Base-by-base conservation (phyloP, 495 filamentous ascomycete genomes). In the Rhizodiscina lignyota region DNA sequence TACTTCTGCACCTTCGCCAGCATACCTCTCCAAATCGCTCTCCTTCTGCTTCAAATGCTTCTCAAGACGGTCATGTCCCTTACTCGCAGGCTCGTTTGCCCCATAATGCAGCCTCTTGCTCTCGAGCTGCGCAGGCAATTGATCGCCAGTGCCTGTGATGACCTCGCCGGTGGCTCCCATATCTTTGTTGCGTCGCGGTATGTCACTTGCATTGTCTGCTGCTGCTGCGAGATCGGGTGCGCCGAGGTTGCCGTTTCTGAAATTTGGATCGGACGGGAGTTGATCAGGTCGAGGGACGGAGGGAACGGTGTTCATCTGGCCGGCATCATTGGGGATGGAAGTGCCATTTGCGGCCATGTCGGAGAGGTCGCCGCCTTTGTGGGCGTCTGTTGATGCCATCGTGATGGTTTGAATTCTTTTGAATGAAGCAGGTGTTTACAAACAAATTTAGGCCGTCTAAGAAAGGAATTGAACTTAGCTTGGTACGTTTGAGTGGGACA, bases 221-320 rank as follows among this genome's bases (percentile, higher is more conserved):
- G 62, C 66, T n/a, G 49, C 49, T 5, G 60, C 62, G 2, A 54
- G 39, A 15, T 54, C 51, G 0, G 62, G 19, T n/a, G 44, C 38
- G 22, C 49, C 49, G 4, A 48, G 35, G n/a, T 47, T 33, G 2
- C 20, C 33, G 17, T 29, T 21, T 18, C 24, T 30, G 32, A 37
- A 39, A 16, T 49, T 48, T 3, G 41, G 24, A 38, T 60, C 40
- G 17, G 58, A 50, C 38, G 51, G 30, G 30, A 45, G 46, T 36
- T 74, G 68, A 42, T 68, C 60, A 0, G 65, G 68, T 11, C 65
- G 66, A 15, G 70, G 63, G 10, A 68, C 63, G 10, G 71, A 73
- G 18, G 68, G 64, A 38, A 74, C 67, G 15, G 49, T 63, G 49
- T 58, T 58, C 46, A 61, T 59, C 11, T 56, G 53, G 39, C 63